phyloP scores from a whole-genome alignment of 495 filamentous ascomycete genomes.

The Alectoria sarmentosa region DNA sequence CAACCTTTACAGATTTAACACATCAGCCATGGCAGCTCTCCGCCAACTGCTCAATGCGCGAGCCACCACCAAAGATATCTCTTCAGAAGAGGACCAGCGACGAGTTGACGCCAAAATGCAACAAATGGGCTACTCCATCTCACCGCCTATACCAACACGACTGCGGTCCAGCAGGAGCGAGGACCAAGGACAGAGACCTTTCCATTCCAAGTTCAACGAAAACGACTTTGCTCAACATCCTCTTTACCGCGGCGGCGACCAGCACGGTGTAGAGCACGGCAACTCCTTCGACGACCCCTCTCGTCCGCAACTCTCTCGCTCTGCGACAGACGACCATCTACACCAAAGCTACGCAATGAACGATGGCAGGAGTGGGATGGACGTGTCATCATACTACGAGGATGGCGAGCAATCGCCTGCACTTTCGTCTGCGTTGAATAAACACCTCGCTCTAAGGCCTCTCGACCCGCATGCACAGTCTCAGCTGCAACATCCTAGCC shows the following conservation, averaged over 20 bases:
- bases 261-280: slow-evolving; percentile 1
- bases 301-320: slow-evolving; percentile 18
- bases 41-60: slow-evolving; percentile 21
- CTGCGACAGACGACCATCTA: slow-evolving; percentile 20
- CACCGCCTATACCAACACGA: slow-evolving; percentile 19
- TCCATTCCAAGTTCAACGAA: slow-evolving; percentile 24
- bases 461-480: slow-evolving; percentile 11
- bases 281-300: slow-evolving; percentile 21
- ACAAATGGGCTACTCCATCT: slow-evolving; percentile 22
- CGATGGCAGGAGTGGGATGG: slow-evolving; percentile 7
- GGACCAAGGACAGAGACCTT: slow-evolving; percentile 18
- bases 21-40: slow-evolving; percentile 31
- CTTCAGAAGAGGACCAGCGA: slow-evolving; percentile 16
- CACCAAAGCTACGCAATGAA: slow-evolving; percentile 10
- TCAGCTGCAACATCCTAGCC: slow-evolving; percentile 4
- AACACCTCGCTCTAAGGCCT: slow-evolving; percentile 21
- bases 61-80: slow-evolving; percentile 10
- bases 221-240: slow-evolving; percentile 17
- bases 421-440: slow-evolving; percentile 21
- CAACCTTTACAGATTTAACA: slow-evolving; percentile 13
- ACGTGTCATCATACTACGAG: slow-evolving; percentile 22
- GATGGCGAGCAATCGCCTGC: slow-evolving; percentile 21
- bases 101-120: slow-evolving; percentile 22
- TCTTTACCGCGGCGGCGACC: slow-evolving; percentile 14
- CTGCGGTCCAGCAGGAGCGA: slow-evolving; percentile 11